Conservation (phyloP, 176 grass and related monocot genomes). For the Juncus effusus region DNA sequence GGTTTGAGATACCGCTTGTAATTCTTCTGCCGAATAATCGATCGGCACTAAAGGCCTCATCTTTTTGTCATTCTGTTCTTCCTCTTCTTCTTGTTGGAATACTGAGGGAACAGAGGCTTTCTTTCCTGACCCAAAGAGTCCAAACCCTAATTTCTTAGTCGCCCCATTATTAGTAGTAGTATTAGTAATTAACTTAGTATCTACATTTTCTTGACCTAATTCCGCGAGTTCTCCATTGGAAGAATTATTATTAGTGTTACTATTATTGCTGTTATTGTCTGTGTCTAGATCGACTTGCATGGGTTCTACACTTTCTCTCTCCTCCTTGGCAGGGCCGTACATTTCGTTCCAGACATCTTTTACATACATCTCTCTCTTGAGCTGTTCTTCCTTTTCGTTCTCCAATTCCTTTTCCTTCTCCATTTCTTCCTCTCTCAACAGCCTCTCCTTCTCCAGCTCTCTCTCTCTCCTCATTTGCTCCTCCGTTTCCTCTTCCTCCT, state of each 20-base stretch:
- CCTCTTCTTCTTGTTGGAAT: slow-evolving; percentile 80
- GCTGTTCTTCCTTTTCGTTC: slow-evolving; percentile 32
- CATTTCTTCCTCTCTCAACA: slow-evolving; percentile 23
- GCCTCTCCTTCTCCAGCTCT: slow-evolving; percentile 17
- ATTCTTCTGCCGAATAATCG: slow-evolving; percentile 89
- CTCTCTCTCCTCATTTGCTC: slow-evolving; percentile 53
- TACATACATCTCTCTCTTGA: slow-evolving; percentile 38
- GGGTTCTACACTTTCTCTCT: slow-evolving; percentile 38
- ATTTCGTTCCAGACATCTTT: slow-evolving; percentile 51
- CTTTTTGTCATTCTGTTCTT: slow-evolving; percentile 66
- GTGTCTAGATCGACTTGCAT: slow-evolving; percentile 30
- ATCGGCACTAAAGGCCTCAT: slow-evolving; percentile 90
- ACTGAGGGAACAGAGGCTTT: slow-evolving; percentile 84
- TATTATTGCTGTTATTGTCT: slow-evolving; percentile 33
- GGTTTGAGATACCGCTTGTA: slow-evolving; percentile 55
- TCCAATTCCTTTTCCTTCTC: slow-evolving; percentile 40
- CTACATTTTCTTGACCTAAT: slow-evolving; percentile 22
- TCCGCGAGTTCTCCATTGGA: slow-evolving; percentile 36
- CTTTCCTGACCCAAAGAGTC: slow-evolving; percentile 78
- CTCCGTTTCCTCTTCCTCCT: slow-evolving; percentile 70
- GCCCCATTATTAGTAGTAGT: slow-evolving; percentile 66
- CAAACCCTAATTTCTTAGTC: slow-evolving; percentile 86
- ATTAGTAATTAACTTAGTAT: slow-evolving; percentile 19
- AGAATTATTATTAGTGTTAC: slow-evolving; percentile 34
- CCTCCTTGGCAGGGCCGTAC: slow-evolving; percentile 25